phyloP scores from a whole-genome alignment of 176 grass and related monocot species.

The Hsuehochloa calcarea region DNA sequence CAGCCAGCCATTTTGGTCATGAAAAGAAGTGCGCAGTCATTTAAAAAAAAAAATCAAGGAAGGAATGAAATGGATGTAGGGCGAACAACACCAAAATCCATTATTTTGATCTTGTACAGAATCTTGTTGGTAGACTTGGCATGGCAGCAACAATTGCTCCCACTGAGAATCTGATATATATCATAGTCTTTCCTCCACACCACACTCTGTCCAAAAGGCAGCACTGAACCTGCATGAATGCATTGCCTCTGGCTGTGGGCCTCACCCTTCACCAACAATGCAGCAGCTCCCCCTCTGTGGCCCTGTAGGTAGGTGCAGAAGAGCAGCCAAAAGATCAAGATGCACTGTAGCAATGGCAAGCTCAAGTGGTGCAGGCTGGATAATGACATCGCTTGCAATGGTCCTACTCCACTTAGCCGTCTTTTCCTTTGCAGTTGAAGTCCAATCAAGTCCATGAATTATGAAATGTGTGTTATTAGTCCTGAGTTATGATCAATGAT shows the following conservation, averaged over 20 bases:
- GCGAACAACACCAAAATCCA: background rate
- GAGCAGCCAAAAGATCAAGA: conserved; percentile 29
- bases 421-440: conserved; percentile 9
- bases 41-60: background rate
- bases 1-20: background rate
- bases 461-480: background rate
- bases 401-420: conserved; percentile 9
- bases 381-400: conserved; percentile 23
- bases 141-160: conserved; percentile 27
- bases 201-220: conserved; percentile 9
- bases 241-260: conserved; percentile 3
- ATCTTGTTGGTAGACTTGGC: conserved; percentile 1
- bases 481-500: background rate
- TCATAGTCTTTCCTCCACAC: conserved; percentile 23
- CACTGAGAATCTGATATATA: conserved; percentile 13
- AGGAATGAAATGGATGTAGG: background rate
- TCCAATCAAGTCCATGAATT: background rate
- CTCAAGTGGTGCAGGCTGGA: conserved; percentile 9
- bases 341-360: conserved; percentile 23
- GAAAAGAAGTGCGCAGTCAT: background rate
- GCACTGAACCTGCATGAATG: background rate
- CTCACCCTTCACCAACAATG: conserved; percentile 13
- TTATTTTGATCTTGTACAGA: background rate
- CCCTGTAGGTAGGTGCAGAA: conserved; percentile 1
- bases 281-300: background rate